Evolutionary conservation across 2,329 filamentous ascomycete species (phyloP), one percentile per base, ranked within the genome.

Genomic region (Fusarium staphyleae): DNA sequence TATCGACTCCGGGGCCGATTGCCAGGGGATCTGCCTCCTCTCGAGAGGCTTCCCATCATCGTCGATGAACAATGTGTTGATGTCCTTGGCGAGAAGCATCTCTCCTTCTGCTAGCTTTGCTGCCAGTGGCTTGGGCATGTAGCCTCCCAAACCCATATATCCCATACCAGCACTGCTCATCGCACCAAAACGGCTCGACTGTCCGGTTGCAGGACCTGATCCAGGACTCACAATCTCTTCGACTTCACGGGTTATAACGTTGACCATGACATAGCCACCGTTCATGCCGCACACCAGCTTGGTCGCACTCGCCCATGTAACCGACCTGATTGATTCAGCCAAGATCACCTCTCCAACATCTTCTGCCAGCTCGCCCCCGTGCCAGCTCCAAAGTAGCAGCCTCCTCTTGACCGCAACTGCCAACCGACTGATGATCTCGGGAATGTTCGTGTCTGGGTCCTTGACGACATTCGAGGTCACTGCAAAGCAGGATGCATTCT

Each of bases 391-490:
- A 48, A 97, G 76, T 55, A 98, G 73, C 45, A 99, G 80, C 67
- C 90, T 90, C 68, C 95, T 82, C 80, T 98, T 98, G 28, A 97
- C 91, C 4, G 92, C 92, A 10, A 99, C 93, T 6, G 92, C 95
- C 44, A 99, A 78, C 30, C 92, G 83, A 48, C 91, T 96, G 61
- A 98, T 93, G 49, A 99, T 96, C 63, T 93, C 91, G 1, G 92
- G 93, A 42, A 99, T 93, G 18, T 90, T 90, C 0, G 91, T 96
- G 42, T 86, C 85, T 5, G 87, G 77, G 72, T 99, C 95, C 72
- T 95, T 93, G 63, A 96, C 89, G 48, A 98, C 96, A 73, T 98
- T 96, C 59, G 91, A 96, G 2, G 93, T 97, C 35, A 96, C 91
- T 1, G 93, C 92, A 73, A 99, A 98, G 35, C 88, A 87, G 2